Conservation (phyloP, 2,329 filamentous ascomycete genomes). For the Penicillium sp. region DNA sequence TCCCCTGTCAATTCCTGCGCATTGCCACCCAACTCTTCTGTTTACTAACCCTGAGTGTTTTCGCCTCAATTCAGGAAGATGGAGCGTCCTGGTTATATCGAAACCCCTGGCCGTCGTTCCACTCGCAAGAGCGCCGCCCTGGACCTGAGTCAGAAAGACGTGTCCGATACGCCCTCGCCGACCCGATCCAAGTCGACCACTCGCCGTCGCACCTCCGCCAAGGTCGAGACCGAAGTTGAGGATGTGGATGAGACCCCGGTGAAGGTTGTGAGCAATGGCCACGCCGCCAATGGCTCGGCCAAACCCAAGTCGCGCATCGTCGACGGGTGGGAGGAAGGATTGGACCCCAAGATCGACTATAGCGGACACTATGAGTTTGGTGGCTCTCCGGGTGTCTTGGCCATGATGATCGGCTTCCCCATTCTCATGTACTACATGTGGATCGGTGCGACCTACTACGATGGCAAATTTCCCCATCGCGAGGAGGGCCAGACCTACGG, state of each 20-base stretch:
- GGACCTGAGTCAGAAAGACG: constrained; percentile 35
- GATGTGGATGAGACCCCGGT: constrained; percentile 27
- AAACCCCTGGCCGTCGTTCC: constrained; percentile 52
- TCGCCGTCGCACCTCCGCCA: constrained; percentile 34
- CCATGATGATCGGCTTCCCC: constrained; percentile 94
- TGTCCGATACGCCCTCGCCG: constrained; percentile 30
- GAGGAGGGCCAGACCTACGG: constrained; percentile 64
- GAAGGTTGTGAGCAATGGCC: constrained; percentile 27
- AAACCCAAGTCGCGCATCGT: constrained; percentile 36
- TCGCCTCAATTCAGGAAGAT: constrained; percentile 49
- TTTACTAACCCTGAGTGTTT: constrained; percentile 13
- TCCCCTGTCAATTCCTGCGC: constrained; percentile 3
- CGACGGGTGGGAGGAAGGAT: constrained; percentile 46
- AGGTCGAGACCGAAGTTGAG: constrained; percentile 32
- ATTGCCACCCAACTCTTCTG: constrained; percentile 1
- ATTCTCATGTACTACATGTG: constrained; percentile 99
- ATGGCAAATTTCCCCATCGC: constrained; percentile 75
- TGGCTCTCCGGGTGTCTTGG: constrained; percentile 73
- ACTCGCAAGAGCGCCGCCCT: constrained; percentile 47
- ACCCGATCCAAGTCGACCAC: constrained; percentile 29
- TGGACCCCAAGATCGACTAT: constrained; percentile 48
- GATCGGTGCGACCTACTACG: constrained; percentile 91
- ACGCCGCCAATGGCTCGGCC: constrained; percentile 22
- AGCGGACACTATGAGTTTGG: constrained; percentile 76
- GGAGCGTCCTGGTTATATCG: constrained; percentile 54